A percentile compares a stretch with the other conserved stretches of the same genome.
phyloP scores from a whole-genome alignment of 495 filamentous ascomycete genomes.

The Talaromyces nanjingensis region DNA sequence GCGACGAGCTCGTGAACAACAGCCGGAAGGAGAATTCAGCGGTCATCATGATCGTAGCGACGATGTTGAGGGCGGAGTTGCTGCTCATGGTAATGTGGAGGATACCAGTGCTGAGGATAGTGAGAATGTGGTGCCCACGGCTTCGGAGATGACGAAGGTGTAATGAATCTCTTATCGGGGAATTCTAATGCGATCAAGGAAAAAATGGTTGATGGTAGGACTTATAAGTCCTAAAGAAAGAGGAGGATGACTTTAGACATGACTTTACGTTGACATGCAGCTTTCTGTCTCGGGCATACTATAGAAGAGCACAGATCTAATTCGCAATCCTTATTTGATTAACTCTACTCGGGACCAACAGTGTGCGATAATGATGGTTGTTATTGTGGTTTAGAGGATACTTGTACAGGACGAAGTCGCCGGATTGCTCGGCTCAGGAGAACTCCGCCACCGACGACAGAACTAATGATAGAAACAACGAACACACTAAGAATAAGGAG shows the following conservation, averaged over 20 bases:
- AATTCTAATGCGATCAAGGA: neutral
- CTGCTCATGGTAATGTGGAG: neutral
- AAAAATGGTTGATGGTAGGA: neutral
- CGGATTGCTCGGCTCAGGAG: neutral
- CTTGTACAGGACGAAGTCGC: neutral
- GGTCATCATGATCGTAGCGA: neutral
- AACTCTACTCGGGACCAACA: neutral
- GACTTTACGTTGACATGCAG: neutral
- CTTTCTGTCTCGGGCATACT: neutral
- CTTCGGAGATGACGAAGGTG: neutral
- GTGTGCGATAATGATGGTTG: neutral
- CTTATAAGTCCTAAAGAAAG: neutral
- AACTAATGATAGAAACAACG: neutral
- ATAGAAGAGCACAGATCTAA: neutral
- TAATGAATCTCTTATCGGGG: neutral
- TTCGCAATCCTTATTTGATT: neutral
- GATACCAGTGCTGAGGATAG: neutral
- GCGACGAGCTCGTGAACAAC: neutral
- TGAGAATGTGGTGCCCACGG: neutral
- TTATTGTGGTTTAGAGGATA: neutral
- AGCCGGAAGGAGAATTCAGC: neutral
- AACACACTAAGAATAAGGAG: neutral
- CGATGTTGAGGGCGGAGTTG: neutral
- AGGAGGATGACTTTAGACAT: neutral
- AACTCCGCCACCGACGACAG: neutral